Conservation (phyloP, 192 early-diverging fungal species). For the Diversispora eburnea region DNA sequence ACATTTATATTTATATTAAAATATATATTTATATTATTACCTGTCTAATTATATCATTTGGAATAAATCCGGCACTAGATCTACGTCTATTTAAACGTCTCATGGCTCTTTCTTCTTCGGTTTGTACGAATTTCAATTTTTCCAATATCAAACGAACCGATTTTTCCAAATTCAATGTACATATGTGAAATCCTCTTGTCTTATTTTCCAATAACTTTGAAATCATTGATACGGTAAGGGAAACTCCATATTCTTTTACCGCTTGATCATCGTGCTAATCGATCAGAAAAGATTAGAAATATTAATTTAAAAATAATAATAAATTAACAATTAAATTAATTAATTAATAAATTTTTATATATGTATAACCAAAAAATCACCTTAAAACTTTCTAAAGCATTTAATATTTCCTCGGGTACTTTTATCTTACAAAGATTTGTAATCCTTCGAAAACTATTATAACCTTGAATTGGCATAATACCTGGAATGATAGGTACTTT, state of each 20-base stretch:
- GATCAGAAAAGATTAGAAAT: no score
- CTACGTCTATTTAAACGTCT: constrained; percentile 61
- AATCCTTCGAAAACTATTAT: constrained; percentile 84
- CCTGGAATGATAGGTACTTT: constrained; percentile 81
- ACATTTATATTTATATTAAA: no score
- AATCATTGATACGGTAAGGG: constrained; percentile 75
- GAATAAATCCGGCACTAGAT: not conserved
- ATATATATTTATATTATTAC: not conserved
- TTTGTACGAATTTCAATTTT: constrained; percentile 63
- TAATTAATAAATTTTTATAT: not conserved
- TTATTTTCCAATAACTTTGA: constrained; percentile 49
- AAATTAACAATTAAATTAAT: not conserved
- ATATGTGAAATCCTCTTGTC: constrained; percentile 81
- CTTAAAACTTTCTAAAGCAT: constrained; percentile 82
- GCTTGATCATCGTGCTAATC: constrained; percentile 85
- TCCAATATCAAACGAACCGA: constrained; percentile 80
- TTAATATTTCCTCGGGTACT: constrained; percentile 72
- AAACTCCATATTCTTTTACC: constrained; percentile 90
- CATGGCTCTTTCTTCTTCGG: constrained; percentile 57
- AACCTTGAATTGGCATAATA: constrained; percentile 93
- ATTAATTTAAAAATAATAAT: not conserved
- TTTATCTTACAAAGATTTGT: constrained; percentile 76
- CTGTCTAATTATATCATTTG: constrained; percentile 11
- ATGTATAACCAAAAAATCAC: not conserved
- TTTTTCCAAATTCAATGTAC: constrained; percentile 90